phyloP scores from a whole-genome alignment of 1,139 yeast genomes.

The Blastobotrys aristatus region DNA sequence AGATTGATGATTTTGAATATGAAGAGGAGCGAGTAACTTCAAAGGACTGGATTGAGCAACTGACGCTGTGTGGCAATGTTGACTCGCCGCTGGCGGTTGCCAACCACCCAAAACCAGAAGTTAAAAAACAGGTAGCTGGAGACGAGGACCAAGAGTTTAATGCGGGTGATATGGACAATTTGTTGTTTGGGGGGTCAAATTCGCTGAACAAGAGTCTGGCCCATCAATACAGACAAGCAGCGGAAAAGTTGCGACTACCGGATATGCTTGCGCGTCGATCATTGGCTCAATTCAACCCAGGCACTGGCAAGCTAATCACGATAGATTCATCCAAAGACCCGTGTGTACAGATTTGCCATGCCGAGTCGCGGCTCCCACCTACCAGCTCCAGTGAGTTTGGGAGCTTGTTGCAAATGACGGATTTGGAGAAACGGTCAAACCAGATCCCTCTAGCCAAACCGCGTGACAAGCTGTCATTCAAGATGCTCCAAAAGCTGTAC shows the following conservation, averaged over 20 bases:
- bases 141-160: constrained; percentile 20
- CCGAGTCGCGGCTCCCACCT: neutral
- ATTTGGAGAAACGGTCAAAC: constrained; percentile 16
- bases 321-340: neutral
- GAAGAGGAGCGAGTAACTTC: constrained; percentile 6
- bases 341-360: neutral
- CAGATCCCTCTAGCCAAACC: constrained; percentile 22
- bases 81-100: constrained; percentile 17
- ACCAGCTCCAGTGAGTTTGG: constrained; percentile 4
- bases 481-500: constrained; percentile 13
- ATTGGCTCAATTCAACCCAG: constrained; percentile 22
- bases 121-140: neutral
- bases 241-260: constrained; percentile 25
- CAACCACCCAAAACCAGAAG: neutral
- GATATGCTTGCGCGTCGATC: constrained; percentile 18
- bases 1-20: neutral
- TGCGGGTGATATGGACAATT: constrained; percentile 42
- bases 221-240: constrained; percentile 24
- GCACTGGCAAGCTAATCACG: constrained; percentile 17
- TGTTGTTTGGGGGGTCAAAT: constrained; percentile 48
- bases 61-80: constrained; percentile 16
- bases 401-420: constrained; percentile 11
- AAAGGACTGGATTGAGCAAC: constrained; percentile 20
- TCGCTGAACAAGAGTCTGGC: constrained; percentile 21
- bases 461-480: constrained; percentile 18